Percentiles rank a stretch among this genome's conserved stretches.
Conservation (phyloP, 805 yeast species). For the Saccharomycopsis sp. region DNA sequence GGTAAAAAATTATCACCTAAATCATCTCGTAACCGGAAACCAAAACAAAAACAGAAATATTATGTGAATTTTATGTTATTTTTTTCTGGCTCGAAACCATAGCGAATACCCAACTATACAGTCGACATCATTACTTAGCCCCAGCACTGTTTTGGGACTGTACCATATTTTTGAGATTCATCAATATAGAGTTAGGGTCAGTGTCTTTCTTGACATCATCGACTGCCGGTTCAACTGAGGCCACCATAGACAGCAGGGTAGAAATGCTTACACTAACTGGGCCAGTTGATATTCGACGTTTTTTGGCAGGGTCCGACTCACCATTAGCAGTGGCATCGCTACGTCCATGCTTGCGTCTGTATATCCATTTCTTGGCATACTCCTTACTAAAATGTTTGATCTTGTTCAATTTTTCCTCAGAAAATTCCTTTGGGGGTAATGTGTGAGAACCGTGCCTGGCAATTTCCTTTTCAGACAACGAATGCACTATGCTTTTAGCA, state of each 20-base stretch:
- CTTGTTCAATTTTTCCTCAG: constrained; percentile 60
- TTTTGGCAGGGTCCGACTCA: not conserved
- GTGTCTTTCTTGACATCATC: not conserved
- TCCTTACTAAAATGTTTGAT: constrained; percentile 53
- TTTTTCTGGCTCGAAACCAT: no score
- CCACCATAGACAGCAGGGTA: no score
- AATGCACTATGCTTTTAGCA: constrained; percentile 70
- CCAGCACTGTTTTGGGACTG: not conserved
- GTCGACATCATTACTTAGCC: no score
- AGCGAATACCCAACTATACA: no score
- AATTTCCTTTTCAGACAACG: constrained; percentile 62
- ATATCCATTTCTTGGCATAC: constrained; percentile 58
- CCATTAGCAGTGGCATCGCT: constrained; percentile 23
- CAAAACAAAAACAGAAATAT: no score
- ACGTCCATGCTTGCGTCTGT: constrained; percentile 41
- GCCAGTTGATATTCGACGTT: not conserved
- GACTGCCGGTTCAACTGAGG: not conserved
- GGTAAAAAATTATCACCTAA: no score
- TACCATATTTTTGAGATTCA: not conserved
- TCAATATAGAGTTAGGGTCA: not conserved
- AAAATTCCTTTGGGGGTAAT: constrained; percentile 49
- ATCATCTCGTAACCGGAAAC: no score
- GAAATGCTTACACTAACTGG: no score
- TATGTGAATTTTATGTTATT: no score
- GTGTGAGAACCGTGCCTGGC: constrained; percentile 35